These are phyloP conservation scores for Bullera alba DNA, from an alignment of 768 basidiomycete genomes.

Conservation along the genomic window DNA sequence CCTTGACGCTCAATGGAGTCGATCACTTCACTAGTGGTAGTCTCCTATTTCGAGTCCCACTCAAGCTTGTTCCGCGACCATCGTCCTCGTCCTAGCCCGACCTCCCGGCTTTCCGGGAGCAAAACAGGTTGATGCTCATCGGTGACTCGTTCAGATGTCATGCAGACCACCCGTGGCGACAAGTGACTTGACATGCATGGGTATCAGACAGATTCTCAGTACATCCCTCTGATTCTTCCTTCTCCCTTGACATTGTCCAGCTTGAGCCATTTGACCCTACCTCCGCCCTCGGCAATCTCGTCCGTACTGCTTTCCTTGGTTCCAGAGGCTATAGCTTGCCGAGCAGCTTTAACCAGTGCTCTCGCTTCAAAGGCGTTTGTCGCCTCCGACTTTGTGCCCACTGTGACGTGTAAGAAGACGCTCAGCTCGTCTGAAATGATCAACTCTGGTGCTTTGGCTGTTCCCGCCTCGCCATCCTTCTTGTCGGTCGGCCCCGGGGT, in stretches of 20 bases:
- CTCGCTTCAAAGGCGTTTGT: conserved; percentile 65
- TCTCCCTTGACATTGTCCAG: conserved; percentile 18
- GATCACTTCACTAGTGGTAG: too few species aligned
- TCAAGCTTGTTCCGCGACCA: too few species aligned
- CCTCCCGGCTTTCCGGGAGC: too few species aligned
- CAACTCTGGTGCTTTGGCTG: conserved; percentile 26
- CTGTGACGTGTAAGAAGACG: conserved; percentile 69
- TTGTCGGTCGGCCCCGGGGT: too few species aligned
- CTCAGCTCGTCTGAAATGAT: conserved; percentile 52
- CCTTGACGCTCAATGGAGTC: too few species aligned
- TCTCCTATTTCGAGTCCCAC: too few species aligned
- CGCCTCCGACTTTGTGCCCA: conserved; percentile 59
- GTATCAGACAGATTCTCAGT: conserved; percentile 1
- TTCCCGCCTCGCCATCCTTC: conserved; percentile 42
- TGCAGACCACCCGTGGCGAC: too few species aligned
- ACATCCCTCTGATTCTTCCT: conserved; percentile 44
- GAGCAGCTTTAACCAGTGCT: conserved; percentile 22
- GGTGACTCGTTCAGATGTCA: too few species aligned
- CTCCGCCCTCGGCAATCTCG: conserved; percentile 21
- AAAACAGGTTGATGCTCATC: too few species aligned
- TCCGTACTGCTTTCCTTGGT: conserved; percentile 29
- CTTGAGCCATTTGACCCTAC: conserved; percentile 21
- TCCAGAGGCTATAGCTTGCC: conserved; percentile 8
- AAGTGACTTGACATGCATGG: background rate
- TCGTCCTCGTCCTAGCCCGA: too few species aligned